These are phyloP conservation scores for Dothideomycetes sp. DNA, from an alignment of 2,329 filamentous ascomycete species.

Conservation along the genomic window DNA sequence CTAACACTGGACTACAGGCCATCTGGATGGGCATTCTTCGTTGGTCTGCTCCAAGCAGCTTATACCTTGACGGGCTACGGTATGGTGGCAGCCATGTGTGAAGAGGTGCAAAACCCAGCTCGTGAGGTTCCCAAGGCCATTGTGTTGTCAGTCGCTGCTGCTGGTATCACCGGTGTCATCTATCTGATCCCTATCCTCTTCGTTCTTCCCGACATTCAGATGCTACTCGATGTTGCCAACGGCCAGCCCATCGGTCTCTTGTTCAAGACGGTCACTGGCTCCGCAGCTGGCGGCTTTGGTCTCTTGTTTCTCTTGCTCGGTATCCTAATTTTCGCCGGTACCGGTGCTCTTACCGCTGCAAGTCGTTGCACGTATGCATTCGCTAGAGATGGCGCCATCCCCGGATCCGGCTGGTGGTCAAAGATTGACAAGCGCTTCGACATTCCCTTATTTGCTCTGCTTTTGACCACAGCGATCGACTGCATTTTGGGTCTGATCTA, in stretches of 20 bases:
- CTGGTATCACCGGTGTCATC: conserved; percentile 52
- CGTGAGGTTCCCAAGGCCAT: conserved; percentile 62
- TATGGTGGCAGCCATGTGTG: conserved; percentile 62
- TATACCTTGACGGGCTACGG: conserved; percentile 56
- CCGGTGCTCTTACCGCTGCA: conserved; percentile 63
- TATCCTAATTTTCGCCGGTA: conserved; percentile 66
- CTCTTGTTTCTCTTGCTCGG: conserved; percentile 50
- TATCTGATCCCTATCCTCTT: conserved; percentile 68
- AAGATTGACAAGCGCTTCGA: conserved; percentile 43
- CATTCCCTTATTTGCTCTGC: conserved; percentile 59
- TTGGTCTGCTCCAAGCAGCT: conserved; percentile 55
- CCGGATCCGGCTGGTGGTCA: conserved; percentile 30
- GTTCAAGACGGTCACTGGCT: conserved; percentile 67
- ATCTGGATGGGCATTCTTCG: conserved; percentile 60
- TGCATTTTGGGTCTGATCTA: conserved; percentile 67
- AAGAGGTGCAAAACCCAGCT: conserved; percentile 59
- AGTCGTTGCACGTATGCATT: conserved; percentile 63
- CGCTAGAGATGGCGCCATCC: conserved; percentile 61
- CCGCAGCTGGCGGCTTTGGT: conserved; percentile 55
- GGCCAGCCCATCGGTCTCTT: conserved; percentile 66
- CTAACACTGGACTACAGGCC: conserved; percentile 25
- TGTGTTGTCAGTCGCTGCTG: conserved; percentile 56
- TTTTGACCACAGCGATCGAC: conserved; percentile 57
- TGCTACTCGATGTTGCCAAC: conserved; percentile 54
- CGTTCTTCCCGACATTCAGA: conserved; percentile 56